phyloP scores from a whole-genome alignment of 306 rosid species.

The Cucumis cinereus region DNA sequence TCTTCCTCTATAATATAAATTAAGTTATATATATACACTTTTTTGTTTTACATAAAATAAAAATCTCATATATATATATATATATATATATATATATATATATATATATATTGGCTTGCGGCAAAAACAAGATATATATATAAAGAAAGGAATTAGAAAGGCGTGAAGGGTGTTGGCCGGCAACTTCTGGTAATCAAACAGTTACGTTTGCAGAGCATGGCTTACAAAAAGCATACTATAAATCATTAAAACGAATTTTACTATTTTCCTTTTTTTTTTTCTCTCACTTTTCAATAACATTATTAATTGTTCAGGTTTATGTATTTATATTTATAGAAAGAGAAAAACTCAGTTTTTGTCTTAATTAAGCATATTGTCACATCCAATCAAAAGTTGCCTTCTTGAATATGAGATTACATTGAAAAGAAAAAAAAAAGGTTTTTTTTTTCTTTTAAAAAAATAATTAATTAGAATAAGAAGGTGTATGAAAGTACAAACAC shows the following conservation, averaged over 20 bases:
- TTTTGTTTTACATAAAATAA: too few species aligned
- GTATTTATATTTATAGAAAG: background rate
- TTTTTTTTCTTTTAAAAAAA: background rate
- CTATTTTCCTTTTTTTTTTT: background rate
- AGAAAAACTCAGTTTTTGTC: background rate
- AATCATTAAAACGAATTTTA: background rate
- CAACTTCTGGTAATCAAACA: slow-evolving; percentile 6
- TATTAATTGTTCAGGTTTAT: background rate
- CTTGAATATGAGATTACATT: background rate
- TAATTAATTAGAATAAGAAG: background rate
- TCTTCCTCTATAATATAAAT: too few species aligned
- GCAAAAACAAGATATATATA: background rate
- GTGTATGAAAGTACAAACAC: background rate
- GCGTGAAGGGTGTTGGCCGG: slow-evolving; percentile 8
- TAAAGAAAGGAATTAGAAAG: background rate
- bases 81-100: too few species aligned
- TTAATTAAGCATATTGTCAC: background rate
- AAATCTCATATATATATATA: too few species aligned
- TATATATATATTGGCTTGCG: background rate
- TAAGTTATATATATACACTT: too few species aligned
- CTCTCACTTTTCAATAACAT: background rate
- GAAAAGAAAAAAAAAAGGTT: background rate
- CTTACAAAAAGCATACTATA: slow-evolving; percentile 27
- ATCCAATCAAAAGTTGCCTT: background rate
- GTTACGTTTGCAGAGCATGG: slow-evolving; percentile 9